Conservation (phyloP, 495 filamentous ascomycete species). For the Chaetomium fimeti region DNA sequence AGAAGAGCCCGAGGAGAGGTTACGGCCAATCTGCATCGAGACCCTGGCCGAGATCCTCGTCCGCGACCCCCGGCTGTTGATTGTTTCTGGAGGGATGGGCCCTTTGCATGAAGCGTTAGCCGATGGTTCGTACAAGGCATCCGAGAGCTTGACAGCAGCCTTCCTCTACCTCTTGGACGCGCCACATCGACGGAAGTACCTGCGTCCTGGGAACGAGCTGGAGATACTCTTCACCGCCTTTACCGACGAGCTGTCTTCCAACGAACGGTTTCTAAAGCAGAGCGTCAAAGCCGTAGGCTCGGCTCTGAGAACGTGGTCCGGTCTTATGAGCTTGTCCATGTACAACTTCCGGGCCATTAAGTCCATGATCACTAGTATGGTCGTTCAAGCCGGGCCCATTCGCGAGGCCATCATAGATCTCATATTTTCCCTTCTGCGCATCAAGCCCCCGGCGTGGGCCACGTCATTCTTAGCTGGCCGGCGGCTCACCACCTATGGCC, state of each 20-base stretch:
- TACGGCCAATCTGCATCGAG: slow-evolving; percentile 85
- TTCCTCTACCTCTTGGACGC: slow-evolving; percentile 88
- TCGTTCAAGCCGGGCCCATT: slow-evolving; percentile 65
- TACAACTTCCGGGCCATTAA: slow-evolving; percentile 77
- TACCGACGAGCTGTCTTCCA: slow-evolving; percentile 72
- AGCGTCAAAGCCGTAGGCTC: slow-evolving; percentile 81
- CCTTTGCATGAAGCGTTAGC: slow-evolving; percentile 81
- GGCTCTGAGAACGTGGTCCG: slow-evolving; percentile 92
- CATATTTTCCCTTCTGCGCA: slow-evolving; percentile 84
- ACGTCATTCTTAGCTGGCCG: slow-evolving; percentile 91
- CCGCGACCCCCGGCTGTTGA: slow-evolving; percentile 73
- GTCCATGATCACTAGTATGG: slow-evolving; percentile 76
- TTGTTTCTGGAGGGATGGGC: slow-evolving; percentile 75
- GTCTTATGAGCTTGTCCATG: slow-evolving; percentile 79
- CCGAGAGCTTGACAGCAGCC: slow-evolving; percentile 76
- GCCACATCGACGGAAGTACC: slow-evolving; percentile 72
- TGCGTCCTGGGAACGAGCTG: slow-evolving; percentile 75
- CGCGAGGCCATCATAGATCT: slow-evolving; percentile 77
- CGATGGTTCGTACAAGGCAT: slow-evolving; percentile 87
- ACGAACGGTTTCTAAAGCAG: slow-evolving; percentile 75
- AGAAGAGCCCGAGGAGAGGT: slow-evolving; percentile 81
- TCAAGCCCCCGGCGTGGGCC: slow-evolving; percentile 95
- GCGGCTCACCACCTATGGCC: slow-evolving; percentile 87
- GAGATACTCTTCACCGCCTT: slow-evolving; percentile 84
- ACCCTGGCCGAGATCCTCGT: slow-evolving; percentile 89